Conservation (phyloP, 257 asterid species). For the Solanum microdontum region DNA sequence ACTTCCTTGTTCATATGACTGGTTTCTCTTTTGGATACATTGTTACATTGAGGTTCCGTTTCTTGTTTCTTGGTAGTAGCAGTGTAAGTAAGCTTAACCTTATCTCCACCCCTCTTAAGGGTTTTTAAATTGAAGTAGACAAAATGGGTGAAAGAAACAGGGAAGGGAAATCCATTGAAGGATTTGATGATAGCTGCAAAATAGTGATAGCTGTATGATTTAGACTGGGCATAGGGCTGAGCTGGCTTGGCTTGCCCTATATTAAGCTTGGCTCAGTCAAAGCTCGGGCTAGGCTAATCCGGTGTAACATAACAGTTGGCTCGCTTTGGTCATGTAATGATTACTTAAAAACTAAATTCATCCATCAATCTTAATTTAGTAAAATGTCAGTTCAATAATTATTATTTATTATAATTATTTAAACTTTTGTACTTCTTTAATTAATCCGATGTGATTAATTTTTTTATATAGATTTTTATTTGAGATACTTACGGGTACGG, state of each 20-base stretch:
- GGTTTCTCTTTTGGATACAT: neutral
- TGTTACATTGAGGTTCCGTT: neutral
- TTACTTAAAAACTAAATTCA: neutral
- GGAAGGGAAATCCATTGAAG: neutral
- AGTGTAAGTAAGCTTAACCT: neutral
- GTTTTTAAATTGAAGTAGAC: neutral
- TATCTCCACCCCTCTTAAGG: neutral
- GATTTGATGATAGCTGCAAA: neutral
- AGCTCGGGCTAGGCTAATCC: neutral
- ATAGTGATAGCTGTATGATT: neutral
- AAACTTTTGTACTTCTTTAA: neutral
- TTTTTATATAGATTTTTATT: neutral
- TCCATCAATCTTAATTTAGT: neutral
- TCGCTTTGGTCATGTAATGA: neutral
- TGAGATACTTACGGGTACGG: neutral
- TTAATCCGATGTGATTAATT: neutral
- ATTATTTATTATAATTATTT: neutral
- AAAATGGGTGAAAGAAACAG: neutral
- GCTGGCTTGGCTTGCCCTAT: neutral
- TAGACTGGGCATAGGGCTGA: neutral
- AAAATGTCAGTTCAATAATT: neutral
- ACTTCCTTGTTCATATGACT: neutral
- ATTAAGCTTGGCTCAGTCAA: neutral
- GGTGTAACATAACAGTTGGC: neutral
- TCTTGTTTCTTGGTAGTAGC: neutral